Evolutionary conservation across 441 rosid species (phyloP).

Genomic region (Erysimum cheiri): DNA sequence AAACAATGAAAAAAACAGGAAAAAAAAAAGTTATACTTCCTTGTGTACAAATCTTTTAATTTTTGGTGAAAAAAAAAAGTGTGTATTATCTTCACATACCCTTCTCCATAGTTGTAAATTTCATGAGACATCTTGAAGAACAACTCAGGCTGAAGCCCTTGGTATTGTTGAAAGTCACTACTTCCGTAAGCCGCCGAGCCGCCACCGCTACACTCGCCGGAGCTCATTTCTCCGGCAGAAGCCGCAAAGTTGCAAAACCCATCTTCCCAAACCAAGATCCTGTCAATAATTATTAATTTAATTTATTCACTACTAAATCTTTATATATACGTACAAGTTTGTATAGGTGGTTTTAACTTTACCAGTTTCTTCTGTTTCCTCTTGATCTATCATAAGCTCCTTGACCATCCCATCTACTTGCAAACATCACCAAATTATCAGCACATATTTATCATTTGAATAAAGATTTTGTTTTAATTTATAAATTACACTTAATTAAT

Average conservation of each 20-base stretch:
- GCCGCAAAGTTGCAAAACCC: constrained; percentile 97
- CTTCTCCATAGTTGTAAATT: constrained; percentile 99
- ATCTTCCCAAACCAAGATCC: constrained; percentile 99
- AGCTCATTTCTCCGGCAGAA: constrained; percentile 60
- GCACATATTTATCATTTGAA: constrained; percentile 8
- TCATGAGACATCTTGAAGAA: constrained; percentile 99
- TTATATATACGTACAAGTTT: background rate
- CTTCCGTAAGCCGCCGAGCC: constrained; percentile 56
- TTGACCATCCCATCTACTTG: constrained; percentile 89
- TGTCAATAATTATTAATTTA: constrained; percentile 37
- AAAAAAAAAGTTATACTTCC: background rate
- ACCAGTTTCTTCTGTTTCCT: constrained; percentile 98
- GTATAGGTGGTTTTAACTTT: constrained; percentile 29
- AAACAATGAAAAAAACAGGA: background rate
- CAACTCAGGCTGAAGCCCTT: constrained; percentile 94
- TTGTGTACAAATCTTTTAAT: background rate
- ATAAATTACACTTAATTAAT: background rate
- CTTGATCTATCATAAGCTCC: constrained; percentile 96
- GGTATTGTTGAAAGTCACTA: constrained; percentile 76
- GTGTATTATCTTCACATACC: constrained; percentile 51
- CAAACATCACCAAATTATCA: constrained; percentile 31
- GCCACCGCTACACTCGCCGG: constrained; percentile 58
- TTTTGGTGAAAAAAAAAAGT: background rate
- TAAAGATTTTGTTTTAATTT: background rate
- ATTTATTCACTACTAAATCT: background rate